Evolutionary conservation across 2,329 filamentous ascomycete species (phyloP).

Genomic region (Fusarium subglutinans): DNA sequence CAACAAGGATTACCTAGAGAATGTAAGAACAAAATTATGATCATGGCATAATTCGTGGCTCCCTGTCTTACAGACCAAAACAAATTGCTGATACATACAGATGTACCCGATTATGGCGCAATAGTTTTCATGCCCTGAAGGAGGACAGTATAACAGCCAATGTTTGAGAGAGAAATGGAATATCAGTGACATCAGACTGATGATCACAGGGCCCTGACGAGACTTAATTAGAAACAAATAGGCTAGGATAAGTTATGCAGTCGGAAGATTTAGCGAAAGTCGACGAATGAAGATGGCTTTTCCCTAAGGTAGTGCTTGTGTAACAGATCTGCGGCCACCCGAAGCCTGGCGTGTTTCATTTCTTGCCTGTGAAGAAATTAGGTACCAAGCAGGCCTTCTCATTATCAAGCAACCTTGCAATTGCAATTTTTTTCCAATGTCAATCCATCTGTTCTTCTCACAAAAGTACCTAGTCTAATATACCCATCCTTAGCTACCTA

Average conservation of each 20-base stretch:
- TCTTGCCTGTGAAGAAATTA: constrained; percentile 19
- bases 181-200: constrained; percentile 18
- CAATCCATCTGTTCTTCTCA: neutral
- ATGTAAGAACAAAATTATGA: neutral
- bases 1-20: neutral
- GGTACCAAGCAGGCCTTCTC: constrained; percentile 3
- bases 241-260: constrained; percentile 17
- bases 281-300: constrained; percentile 2
- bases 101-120: neutral
- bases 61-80: neutral
- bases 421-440: neutral
- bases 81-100: neutral
- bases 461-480: neutral
- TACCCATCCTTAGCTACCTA: neutral
- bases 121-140: neutral
- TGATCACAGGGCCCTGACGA: neutral
- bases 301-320: neutral
- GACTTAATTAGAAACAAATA: constrained; percentile 5
- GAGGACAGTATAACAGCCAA: neutral
- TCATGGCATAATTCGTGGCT: neutral
- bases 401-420: neutral
- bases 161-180: neutral
- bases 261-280: constrained; percentile 12
- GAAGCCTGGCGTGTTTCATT: constrained; percentile 30
- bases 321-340: constrained; percentile 21